Evolutionary conservation across 768 basidiomycete species (phyloP).

Genomic region (Macrolepiota albuminosa): DNA sequence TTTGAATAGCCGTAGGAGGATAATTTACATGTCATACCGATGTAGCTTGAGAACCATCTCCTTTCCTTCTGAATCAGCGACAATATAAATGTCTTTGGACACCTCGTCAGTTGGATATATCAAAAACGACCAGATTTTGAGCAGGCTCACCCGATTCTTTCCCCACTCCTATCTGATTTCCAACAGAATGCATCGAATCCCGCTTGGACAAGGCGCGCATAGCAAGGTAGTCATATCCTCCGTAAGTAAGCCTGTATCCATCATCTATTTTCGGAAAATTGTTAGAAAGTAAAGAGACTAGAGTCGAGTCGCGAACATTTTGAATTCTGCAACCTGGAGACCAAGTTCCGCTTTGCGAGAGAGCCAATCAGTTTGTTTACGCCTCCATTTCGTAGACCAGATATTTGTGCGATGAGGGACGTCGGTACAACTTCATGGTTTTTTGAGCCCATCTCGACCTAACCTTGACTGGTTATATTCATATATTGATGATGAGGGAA

Average conservation of each 20-base stretch:
- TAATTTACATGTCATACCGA: conserved; percentile 44
- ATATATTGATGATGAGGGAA: background rate
- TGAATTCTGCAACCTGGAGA: conserved; percentile 85
- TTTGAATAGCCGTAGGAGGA: background rate
- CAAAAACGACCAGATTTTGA: background rate
- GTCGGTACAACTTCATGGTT: conserved; percentile 97
- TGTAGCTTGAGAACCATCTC: conserved; percentile 94
- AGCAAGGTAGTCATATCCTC: conserved; percentile 96
- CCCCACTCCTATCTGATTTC: conserved; percentile 97
- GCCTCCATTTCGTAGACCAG: conserved; percentile 87
- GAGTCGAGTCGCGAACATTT: conserved; percentile 58
- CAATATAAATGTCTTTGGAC: conserved; percentile 79
- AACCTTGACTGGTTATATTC: conserved; percentile 6
- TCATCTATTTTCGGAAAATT: conserved; percentile 62
- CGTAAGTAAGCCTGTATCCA: conserved; percentile 95
- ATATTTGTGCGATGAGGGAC: conserved; percentile 84
- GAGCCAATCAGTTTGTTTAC: conserved; percentile 90
- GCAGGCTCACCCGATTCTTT: conserved; percentile 82
- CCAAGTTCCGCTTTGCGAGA: conserved; percentile 87
- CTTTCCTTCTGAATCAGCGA: conserved; percentile 78
- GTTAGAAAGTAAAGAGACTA: background rate
- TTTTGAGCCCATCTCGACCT: conserved; percentile 98
- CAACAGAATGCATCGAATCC: conserved; percentile 85
- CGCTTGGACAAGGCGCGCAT: conserved; percentile 90
- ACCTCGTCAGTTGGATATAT: background rate